phyloP scores from a whole-genome alignment of 1,284 basidiomycete species.

The Lentinula novae-zelandiae region DNA sequence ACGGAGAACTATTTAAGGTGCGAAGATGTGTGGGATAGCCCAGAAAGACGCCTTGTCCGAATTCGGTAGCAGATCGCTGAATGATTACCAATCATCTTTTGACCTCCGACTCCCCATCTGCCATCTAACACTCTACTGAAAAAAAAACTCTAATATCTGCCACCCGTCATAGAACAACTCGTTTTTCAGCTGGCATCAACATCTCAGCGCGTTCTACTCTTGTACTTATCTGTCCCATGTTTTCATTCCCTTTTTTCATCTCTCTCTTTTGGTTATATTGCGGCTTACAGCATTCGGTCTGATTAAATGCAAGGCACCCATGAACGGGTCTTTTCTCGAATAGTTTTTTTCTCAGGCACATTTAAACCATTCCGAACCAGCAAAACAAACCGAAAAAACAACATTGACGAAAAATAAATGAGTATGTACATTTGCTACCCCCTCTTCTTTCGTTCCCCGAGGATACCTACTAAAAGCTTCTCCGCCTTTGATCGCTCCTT shows the following conservation, averaged over 20 bases:
- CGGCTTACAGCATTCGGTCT: constrained; percentile 12
- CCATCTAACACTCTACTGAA: background rate
- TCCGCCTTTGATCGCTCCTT: constrained; percentile 83
- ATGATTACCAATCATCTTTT: background rate
- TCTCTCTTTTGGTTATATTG: constrained; percentile 17
- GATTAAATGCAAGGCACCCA: constrained; percentile 10
- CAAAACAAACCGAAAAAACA: constrained; percentile 7
- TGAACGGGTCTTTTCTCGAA: background rate
- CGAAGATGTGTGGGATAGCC: constrained; percentile 8
- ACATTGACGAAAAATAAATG: constrained; percentile 1
- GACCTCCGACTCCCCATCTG: background rate
- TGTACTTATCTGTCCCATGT: constrained; percentile 8
- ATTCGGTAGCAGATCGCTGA: constrained; percentile 31
- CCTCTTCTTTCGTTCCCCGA: constrained; percentile 22
- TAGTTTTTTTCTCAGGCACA: constrained; percentile 1
- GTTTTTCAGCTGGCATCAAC: background rate
- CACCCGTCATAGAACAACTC: background rate
- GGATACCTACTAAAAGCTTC: constrained; percentile 59
- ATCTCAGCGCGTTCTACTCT: constrained; percentile 7
- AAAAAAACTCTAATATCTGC: background rate
- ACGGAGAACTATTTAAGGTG: constrained; percentile 18
- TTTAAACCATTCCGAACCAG: constrained; percentile 5
- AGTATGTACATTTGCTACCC: background rate
- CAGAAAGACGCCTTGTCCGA: constrained; percentile 5
- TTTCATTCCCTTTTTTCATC: constrained; percentile 1